Percentiles rank a stretch among this genome's conserved stretches.
These are phyloP conservation scores for Anthracocystis panici-leucophaei DNA, from an alignment of 1,284 basidiomycete species.

Conservation along the genomic window DNA sequence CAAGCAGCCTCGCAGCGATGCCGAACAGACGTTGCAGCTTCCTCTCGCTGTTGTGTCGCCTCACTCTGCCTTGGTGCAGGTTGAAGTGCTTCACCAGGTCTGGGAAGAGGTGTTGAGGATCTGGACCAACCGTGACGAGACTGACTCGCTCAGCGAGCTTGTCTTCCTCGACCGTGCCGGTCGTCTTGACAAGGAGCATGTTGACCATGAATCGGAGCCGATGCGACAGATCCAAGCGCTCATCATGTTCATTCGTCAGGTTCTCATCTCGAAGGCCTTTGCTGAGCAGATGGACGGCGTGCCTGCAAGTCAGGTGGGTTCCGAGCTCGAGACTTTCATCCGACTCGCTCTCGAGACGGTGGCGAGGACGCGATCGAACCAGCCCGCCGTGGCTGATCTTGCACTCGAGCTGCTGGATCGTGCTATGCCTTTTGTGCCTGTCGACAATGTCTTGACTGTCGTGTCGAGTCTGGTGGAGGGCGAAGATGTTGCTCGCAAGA, in stretches of 20 bases:
- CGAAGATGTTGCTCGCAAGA: conserved; percentile 25
- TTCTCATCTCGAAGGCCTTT: conserved; percentile 44
- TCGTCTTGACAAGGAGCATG: conserved; percentile 57
- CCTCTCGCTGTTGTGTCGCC: conserved; percentile 75
- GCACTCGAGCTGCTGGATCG: conserved; percentile 46
- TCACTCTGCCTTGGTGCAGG: conserved; percentile 75
- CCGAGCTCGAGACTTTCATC: conserved; percentile 41
- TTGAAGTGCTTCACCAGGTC: conserved; percentile 71
- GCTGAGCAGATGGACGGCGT: conserved; percentile 33
- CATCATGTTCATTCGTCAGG: conserved; percentile 52
- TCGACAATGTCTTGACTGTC: conserved; percentile 46
- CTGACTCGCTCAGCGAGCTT: conserved; percentile 38
- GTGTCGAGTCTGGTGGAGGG: conserved; percentile 46
- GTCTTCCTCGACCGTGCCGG: conserved; percentile 61
- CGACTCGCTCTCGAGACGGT: conserved; percentile 35
- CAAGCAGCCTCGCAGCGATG: conserved; percentile 73
- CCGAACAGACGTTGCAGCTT: conserved; percentile 74
- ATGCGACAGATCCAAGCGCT: conserved; percentile 57
- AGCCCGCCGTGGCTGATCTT: conserved; percentile 29
- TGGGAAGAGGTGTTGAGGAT: conserved; percentile 57
- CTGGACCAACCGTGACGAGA: conserved; percentile 48
- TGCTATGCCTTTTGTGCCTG: conserved; percentile 55
- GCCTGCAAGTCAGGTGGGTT: conserved; percentile 22
- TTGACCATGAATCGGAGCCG: conserved; percentile 58
- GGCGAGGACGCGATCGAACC: conserved; percentile 16